These are phyloP conservation scores for Capillidium rhysosporum DNA, from an alignment of 371 early-diverging fungal species.

Conservation along the genomic window DNA sequence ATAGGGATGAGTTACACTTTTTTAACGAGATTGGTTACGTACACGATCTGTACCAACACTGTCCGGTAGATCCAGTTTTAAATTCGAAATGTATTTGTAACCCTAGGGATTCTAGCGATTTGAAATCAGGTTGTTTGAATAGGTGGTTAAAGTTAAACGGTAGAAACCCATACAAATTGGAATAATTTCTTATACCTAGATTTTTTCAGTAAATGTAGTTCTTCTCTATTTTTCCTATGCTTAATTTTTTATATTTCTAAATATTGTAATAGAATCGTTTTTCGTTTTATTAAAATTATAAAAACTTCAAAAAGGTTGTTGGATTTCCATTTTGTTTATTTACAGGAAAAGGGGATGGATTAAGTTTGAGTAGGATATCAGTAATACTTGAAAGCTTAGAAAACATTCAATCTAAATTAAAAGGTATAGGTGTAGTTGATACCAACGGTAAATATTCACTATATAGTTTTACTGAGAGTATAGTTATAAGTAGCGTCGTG, in stretches of 20 bases:
- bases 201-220: too few relatives aligned
- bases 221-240: too few relatives aligned
- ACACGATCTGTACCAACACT: conserved; percentile 41
- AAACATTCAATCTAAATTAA: conserved; percentile 10
- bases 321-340: too few relatives aligned
- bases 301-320: too few relatives aligned
- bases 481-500: conserved; percentile 12
- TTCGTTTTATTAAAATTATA: too few relatives aligned
- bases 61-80: conserved; percentile 27
- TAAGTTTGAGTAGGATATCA: too few relatives aligned
- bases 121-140: background rate
- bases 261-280: too few relatives aligned
- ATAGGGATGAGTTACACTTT: conserved; percentile 54
- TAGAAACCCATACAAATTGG: too few relatives aligned
- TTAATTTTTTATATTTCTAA: too few relatives aligned
- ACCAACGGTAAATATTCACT: conserved; percentile 82
- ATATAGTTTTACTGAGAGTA: conserved; percentile 38
- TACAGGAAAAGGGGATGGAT: too few relatives aligned
- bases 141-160: background rate
- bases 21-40: conserved; percentile 70
- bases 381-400: too few relatives aligned
- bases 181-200: too few relatives aligned
- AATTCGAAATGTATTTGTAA: background rate
- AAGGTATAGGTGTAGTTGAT: conserved; percentile 58
- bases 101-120: background rate